Conservation (phyloP, 23 red algal species). For the Gracilaria caudata region DNA sequence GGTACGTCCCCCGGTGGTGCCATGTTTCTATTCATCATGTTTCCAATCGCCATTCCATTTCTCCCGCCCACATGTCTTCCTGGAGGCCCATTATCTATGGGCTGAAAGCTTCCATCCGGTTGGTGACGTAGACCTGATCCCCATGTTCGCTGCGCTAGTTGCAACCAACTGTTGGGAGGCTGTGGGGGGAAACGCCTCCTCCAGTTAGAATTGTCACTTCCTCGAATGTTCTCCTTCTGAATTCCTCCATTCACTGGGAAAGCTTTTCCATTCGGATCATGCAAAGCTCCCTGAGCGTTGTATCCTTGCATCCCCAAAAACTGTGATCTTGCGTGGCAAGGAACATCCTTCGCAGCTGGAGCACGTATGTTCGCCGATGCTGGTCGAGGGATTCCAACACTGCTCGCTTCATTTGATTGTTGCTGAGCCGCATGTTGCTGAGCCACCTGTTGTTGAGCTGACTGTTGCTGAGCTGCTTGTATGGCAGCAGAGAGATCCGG, state of each 20-base stretch:
- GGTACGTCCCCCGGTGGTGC: not conserved
- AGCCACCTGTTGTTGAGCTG: not conserved
- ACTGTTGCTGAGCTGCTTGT: conserved; percentile 28
- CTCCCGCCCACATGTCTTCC: not conserved
- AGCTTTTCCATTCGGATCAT: not conserved
- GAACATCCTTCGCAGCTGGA: not conserved
- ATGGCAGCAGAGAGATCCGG: conserved; percentile 9
- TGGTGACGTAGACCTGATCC: not conserved
- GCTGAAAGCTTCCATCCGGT: conserved; percentile 15
- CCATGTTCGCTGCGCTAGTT: not conserved
- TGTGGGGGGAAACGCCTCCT: too few species aligned
- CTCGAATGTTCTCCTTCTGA: conserved; percentile 1
- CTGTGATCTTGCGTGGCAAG: conserved; percentile 1
- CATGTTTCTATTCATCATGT: not conserved
- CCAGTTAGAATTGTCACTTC: not conserved
- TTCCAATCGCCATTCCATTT: not conserved
- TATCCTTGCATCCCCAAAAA: not conserved
- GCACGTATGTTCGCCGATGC: not conserved
- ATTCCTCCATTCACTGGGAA: not conserved
- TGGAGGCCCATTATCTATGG: not conserved
- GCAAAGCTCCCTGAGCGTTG: not conserved
- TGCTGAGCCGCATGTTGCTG: conserved; percentile 27
- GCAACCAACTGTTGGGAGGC: too few species aligned
- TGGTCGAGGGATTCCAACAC: not conserved
- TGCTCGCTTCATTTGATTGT: not conserved